Base-by-base conservation (phyloP, 768 basidiomycete species). In the Lyophyllum semitale region DNA sequence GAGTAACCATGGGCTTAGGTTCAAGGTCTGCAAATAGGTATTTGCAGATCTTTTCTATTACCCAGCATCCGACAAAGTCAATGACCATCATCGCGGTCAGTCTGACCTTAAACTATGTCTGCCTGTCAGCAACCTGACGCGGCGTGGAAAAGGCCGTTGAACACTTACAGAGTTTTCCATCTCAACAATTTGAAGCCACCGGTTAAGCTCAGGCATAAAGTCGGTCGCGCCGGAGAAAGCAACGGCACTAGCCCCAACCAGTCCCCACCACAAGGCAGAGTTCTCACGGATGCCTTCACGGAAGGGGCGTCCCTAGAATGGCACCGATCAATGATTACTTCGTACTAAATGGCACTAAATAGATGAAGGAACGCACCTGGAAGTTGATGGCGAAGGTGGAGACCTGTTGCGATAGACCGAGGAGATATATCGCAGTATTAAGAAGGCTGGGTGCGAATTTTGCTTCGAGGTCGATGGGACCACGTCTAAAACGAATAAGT, bases 381-480 rank as follows among this genome's bases (percentile, higher is more conserved):
- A 95, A 99, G 77, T 99, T 99, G 76, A 98, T 94, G 3, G 95
- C 88, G 66, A 99, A 98, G 0, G 97, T 98, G 7, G 96, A 98
- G 1, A 99, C 96, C 71, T 99, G 97, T 69, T 99, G 96, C 2
- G 93, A 95, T 33, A 98, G 81, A 50, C 95, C 90, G 48, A 99
- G 80, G 27, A 98, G 84, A 74, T 95, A 99, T 65, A 99, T 96
- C 38, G 95, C 93, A 2, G 95, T 96, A 77, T 99, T 99, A 55
- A 99, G 78, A 45, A 99, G 75, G 60, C 87, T 92, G 0, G 97
- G 96, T 68, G 94, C 93, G 63, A 97, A 99, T 68, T 97, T 95
- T 51, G 95, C 96, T 50, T 98, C 96, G 33, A 99, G 77, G 68
- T 98, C 95, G 57, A 98, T 91, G 1, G 78, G 75, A 2, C 91